Base-by-base conservation (phyloP, 106 monocot species). In the Narthecium ossifragum region DNA sequence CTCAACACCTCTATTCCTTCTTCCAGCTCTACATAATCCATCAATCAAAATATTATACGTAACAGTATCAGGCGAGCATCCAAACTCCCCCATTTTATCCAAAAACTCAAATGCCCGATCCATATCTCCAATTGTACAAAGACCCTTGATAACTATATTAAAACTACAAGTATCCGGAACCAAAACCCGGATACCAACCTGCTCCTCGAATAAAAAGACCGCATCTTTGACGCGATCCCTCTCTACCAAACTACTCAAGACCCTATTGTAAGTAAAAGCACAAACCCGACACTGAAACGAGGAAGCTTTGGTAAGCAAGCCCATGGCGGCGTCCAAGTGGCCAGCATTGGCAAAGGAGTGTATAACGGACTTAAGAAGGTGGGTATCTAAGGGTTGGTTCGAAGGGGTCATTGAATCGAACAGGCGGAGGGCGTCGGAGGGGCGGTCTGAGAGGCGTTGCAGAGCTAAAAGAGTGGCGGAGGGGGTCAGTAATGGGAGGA, bases 151-250 rank as follows among this genome's bases (percentile, higher is more conserved):
- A 8, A 75, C 57, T 20, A 71, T 69, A 28, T 91, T 91, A 53
- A 86, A 91, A 23, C 71, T 82, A 63, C 76, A 86, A 9, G 70
- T 66, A 57, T 92, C 91, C 0, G 79, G 75, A 23, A 33, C 28
- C 30, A 86, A 77, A 36, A 18, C 10, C 25, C 13, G 43, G 2
- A 51, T 61, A 26, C 26, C 27, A 26, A 76, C 61, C 0, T 66
- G 74, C 55, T 55, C 26, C 20, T 26, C 30, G 54, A 86, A 80
- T 31, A 82, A 76, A 7, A 18, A 24, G 28, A 86, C 38, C 0
- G 71, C 86, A 49, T 92, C 79, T 0, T 51, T 24, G 0, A 14
- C 46, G 9, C 71, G 66, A 29, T 66, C 69, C 14, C 41, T 61
- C 1, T 17, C 54, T 3, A 76, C 21, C 37, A 86, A 62, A 27